phyloP scores from a whole-genome alignment of 768 basidiomycete species.

The Mycena pura region DNA sequence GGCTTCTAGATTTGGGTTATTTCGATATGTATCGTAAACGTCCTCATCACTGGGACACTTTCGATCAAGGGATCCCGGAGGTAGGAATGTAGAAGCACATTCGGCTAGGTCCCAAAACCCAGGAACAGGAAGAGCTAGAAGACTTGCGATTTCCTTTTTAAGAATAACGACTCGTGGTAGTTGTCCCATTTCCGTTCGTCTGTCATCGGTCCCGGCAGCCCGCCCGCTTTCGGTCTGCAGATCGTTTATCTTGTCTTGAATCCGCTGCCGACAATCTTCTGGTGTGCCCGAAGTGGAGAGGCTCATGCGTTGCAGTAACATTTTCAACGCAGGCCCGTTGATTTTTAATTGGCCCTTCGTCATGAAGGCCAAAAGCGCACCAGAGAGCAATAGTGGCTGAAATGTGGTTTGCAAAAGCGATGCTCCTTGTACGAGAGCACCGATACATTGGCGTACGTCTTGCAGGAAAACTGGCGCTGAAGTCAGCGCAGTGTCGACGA shows the following conservation, averaged over 20 bases:
- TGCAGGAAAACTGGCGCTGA: slow-evolving; percentile 32
- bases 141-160: slow-evolving; percentile 51
- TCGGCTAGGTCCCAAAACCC: slow-evolving; percentile 57
- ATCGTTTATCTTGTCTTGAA: slow-evolving; percentile 43
- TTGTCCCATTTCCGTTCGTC: slow-evolving; percentile 48
- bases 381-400: slow-evolving; percentile 54
- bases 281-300: slow-evolving; percentile 44
- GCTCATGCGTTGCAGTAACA: slow-evolving; percentile 48
- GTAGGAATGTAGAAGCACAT: slow-evolving; percentile 41
- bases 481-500: slow-evolving; percentile 49
- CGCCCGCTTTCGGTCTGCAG: slow-evolving; percentile 39
- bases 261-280: slow-evolving; percentile 44
- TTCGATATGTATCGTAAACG: slow-evolving; percentile 41
- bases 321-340: slow-evolving; percentile 48
- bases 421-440: slow-evolving; percentile 56
- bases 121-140: slow-evolving; percentile 53
- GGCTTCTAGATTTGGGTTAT: slow-evolving; percentile 13
- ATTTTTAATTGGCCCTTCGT: slow-evolving; percentile 42
- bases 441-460: slow-evolving; percentile 54
- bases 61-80: slow-evolving; percentile 10
- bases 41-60: slow-evolving; percentile 48
- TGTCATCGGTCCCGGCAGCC: slow-evolving; percentile 27
- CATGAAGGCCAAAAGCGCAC: slow-evolving; percentile 50
- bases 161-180: slow-evolving; percentile 51
- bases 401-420: slow-evolving; percentile 55